Percentiles rank a stretch among this genome's conserved stretches.
Conservation (phyloP, 2,329 filamentous ascomycete species). For the Endocalyx cinctus region DNA sequence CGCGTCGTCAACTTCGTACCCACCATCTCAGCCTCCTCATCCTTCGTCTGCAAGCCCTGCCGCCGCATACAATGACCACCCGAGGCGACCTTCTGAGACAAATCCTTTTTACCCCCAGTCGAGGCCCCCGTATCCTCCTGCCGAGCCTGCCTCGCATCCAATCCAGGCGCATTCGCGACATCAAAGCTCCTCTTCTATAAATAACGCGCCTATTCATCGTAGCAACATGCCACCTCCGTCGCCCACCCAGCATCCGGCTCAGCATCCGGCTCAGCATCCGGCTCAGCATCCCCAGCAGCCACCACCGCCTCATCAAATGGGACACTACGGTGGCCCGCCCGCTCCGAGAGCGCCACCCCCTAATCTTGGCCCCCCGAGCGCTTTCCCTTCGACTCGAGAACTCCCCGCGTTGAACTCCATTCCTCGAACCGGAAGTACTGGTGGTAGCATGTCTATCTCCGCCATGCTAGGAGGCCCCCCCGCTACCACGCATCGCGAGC, state of each 20-base stretch:
- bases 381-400: constrained; percentile 26
- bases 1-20: constrained; percentile 20
- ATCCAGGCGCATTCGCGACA: constrained; percentile 25
- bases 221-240: constrained; percentile 28
- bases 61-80: constrained; percentile 18
- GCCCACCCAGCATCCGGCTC: constrained; percentile 18
- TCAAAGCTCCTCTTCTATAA: constrained; percentile 27
- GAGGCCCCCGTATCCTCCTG: constrained; percentile 19
- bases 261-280: constrained; percentile 12
- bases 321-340: constrained; percentile 23
- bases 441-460: constrained; percentile 58
- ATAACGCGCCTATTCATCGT: constrained; percentile 19
- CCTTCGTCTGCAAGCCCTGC: constrained; percentile 23
- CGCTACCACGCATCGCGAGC: constrained; percentile 36
- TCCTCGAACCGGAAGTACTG: constrained; percentile 40
- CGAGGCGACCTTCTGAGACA: constrained; percentile 25
- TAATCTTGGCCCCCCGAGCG: constrained; percentile 23
- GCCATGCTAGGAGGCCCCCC: constrained; percentile 54
- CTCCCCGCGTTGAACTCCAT: constrained; percentile 32
- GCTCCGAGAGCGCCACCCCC: constrained; percentile 23
- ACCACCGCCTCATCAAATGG: constrained; percentile 23
- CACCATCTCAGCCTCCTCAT: constrained; percentile 20
- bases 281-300: no score
- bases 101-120: constrained; percentile 26
- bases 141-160: constrained; percentile 25